Evolutionary conservation across 495 filamentous ascomycete species (phyloP).

Genomic region (Staphylotrichum longicolle): DNA sequence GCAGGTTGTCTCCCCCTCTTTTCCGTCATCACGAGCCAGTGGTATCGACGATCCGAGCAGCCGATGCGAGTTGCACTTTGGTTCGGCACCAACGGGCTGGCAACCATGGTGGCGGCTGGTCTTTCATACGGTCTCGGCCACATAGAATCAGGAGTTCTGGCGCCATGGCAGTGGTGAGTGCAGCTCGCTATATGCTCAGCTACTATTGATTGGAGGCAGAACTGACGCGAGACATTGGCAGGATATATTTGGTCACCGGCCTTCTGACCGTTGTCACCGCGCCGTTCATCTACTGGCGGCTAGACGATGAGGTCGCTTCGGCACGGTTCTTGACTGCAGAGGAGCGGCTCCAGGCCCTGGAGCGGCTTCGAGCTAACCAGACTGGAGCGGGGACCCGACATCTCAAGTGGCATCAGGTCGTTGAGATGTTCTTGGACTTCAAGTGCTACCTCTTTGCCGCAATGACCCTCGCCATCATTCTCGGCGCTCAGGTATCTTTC

Average conservation of each 20-base stretch:
- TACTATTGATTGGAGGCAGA: constrained; percentile 11
- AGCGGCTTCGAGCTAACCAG: constrained; percentile 52
- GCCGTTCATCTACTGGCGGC: constrained; percentile 48
- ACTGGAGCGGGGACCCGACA: constrained; percentile 55
- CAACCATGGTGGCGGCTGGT: constrained; percentile 61
- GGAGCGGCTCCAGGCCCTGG: constrained; percentile 47
- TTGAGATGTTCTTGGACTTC: constrained; percentile 39
- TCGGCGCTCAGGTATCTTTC: constrained; percentile 59
- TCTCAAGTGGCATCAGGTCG: constrained; percentile 50
- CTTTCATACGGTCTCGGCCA: constrained; percentile 61
- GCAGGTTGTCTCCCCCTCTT: constrained; percentile 61
- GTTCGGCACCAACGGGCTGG: constrained; percentile 63
- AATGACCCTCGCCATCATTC: constrained; percentile 59
- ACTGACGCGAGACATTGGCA: constrained; percentile 27
- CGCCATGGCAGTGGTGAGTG: constrained; percentile 62
- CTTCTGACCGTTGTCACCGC: constrained; percentile 54
- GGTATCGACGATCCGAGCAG: constrained; percentile 64
- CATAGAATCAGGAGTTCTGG: constrained; percentile 50
- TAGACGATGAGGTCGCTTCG: constrained; percentile 52
- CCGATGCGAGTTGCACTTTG: constrained; percentile 61
- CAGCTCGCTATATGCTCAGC: neutral
- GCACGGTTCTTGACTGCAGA: constrained; percentile 53
- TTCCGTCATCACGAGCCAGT: constrained; percentile 55
- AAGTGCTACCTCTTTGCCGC: constrained; percentile 50
- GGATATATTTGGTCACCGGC: constrained; percentile 63